Percentiles rank a stretch among this genome's conserved stretches.
These are phyloP conservation scores for Nemania serpens DNA, from an alignment of 2,329 filamentous ascomycete species.

Conservation along the genomic window DNA sequence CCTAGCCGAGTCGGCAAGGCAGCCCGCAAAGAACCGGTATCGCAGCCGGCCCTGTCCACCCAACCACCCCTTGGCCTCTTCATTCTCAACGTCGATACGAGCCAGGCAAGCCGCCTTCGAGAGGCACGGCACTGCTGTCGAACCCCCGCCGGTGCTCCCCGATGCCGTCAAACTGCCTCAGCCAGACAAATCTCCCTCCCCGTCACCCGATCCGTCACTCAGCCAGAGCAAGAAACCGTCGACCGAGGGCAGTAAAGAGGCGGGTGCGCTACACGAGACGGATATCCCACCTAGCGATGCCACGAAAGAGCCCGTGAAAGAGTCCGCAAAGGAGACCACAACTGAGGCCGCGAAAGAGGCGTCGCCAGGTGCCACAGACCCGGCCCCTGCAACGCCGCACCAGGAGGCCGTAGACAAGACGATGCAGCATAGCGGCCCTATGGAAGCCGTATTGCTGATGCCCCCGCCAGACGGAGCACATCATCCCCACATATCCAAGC, in stretches of 20 bases:
- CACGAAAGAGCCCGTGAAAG: background rate
- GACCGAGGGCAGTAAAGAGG: slow-evolving; percentile 24
- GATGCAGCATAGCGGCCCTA: slow-evolving; percentile 49
- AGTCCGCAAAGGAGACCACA: background rate
- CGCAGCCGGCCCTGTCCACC: slow-evolving; percentile 38
- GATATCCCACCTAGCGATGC: slow-evolving; percentile 20
- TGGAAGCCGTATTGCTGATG: slow-evolving; percentile 55
- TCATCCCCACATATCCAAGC: slow-evolving; percentile 68
- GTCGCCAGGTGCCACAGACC: slow-evolving; percentile 2
- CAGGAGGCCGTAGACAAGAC: slow-evolving; percentile 45
- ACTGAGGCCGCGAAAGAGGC: slow-evolving; percentile 14
- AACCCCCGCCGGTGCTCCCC: slow-evolving; percentile 49
- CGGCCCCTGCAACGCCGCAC: slow-evolving; percentile 36
- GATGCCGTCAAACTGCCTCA: slow-evolving; percentile 38
- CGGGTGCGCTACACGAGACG: slow-evolving; percentile 18
- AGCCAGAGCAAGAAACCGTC: slow-evolving; percentile 22
- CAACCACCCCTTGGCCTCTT: slow-evolving; percentile 35
- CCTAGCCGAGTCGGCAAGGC: slow-evolving; percentile 50
- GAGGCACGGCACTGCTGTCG: slow-evolving; percentile 65
- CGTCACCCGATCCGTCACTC: slow-evolving; percentile 20
- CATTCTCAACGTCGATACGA: slow-evolving; percentile 46
- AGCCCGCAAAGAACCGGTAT: slow-evolving; percentile 48
- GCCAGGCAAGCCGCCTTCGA: slow-evolving; percentile 53
- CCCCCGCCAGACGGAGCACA: slow-evolving; percentile 39
- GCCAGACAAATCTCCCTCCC: slow-evolving; percentile 27